Percentiles rank a stretch among this genome's conserved stretches.
Evolutionary conservation across 2,329 filamentous ascomycete species (phyloP).

Genomic region (Aschersonia sp.): DNA sequence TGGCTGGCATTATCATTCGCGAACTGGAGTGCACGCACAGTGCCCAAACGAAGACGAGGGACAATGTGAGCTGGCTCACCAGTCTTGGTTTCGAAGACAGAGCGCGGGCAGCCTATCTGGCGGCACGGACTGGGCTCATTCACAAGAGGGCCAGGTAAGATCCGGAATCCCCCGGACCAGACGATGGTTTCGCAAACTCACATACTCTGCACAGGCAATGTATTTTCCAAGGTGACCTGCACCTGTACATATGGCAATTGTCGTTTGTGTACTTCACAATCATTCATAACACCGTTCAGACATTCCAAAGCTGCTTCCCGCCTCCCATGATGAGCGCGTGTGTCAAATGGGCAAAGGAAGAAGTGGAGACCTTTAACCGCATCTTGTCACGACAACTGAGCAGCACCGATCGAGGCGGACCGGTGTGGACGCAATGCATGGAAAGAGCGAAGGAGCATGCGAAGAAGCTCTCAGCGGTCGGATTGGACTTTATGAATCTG

Average conservation of each 20-base stretch:
- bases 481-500: slow-evolving; percentile 75
- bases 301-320: slow-evolving; percentile 79
- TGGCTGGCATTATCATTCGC: slow-evolving; percentile 63
- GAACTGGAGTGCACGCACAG: slow-evolving; percentile 67
- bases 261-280: slow-evolving; percentile 93
- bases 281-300: slow-evolving; percentile 82
- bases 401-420: slow-evolving; percentile 62
- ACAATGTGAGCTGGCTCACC: slow-evolving; percentile 71
- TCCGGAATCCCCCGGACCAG: not conserved
- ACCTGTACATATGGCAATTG: slow-evolving; percentile 85
- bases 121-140: slow-evolving; percentile 63
- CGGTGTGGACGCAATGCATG: slow-evolving; percentile 72
- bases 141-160: slow-evolving; percentile 65
- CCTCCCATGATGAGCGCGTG: slow-evolving; percentile 81
- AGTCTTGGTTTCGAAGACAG: slow-evolving; percentile 81
- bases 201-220: slow-evolving; percentile 49
- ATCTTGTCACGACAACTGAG: slow-evolving; percentile 74
- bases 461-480: slow-evolving; percentile 66
- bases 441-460: slow-evolving; percentile 70
- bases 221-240: slow-evolving; percentile 86
- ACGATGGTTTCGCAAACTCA: not conserved
- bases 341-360: slow-evolving; percentile 96
- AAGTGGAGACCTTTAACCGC: slow-evolving; percentile 80
- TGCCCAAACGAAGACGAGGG: slow-evolving; percentile 61
- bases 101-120: slow-evolving; percentile 74